Conservation (phyloP, 2,329 filamentous ascomycete genomes). For the Stachybotrys chartarum region DNA sequence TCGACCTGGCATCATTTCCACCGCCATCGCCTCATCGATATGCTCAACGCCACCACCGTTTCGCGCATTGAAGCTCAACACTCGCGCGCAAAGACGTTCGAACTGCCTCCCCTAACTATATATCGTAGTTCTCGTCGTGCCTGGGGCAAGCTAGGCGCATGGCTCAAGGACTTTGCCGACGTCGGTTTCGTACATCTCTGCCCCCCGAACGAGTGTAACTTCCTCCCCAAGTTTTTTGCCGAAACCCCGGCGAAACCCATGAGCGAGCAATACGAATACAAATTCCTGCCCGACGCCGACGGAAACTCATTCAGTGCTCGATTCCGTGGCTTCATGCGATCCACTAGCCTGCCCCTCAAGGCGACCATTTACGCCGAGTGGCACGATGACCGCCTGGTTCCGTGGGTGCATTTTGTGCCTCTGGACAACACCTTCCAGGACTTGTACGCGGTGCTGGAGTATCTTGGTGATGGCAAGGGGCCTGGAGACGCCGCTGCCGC, state of each 20-base stretch:
- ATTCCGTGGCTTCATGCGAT: conserved; percentile 57
- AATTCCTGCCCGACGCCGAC: conserved; percentile 64
- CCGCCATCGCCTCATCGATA: conserved; percentile 62
- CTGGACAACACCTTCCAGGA: conserved; percentile 63
- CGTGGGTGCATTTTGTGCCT: conserved; percentile 68
- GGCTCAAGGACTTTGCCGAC: conserved; percentile 31
- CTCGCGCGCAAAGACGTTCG: conserved; percentile 38
- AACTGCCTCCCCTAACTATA: conserved; percentile 31
- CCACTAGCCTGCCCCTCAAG: conserved; percentile 61
- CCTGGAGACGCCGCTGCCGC: conserved; percentile 48
- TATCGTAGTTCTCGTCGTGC: conserved; percentile 33
- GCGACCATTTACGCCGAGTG: conserved; percentile 67
- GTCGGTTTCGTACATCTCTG: conserved; percentile 38
- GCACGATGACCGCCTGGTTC: conserved; percentile 62
- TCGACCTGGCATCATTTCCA: conserved; percentile 63
- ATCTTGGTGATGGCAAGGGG: conserved; percentile 47
- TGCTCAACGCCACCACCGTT: conserved; percentile 59
- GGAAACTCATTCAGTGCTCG: conserved; percentile 59
- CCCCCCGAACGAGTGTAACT: conserved; percentile 27
- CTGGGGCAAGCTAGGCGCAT: conserved; percentile 30
- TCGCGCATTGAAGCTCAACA: conserved; percentile 33
- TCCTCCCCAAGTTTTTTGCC: conserved; percentile 28
- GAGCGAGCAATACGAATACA: conserved; percentile 45
- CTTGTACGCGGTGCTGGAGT: conserved; percentile 57
- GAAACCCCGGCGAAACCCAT: conserved; percentile 28